Base-by-base conservation (phyloP, 768 basidiomycete genomes). In the Steccherinum ochraceum region DNA sequence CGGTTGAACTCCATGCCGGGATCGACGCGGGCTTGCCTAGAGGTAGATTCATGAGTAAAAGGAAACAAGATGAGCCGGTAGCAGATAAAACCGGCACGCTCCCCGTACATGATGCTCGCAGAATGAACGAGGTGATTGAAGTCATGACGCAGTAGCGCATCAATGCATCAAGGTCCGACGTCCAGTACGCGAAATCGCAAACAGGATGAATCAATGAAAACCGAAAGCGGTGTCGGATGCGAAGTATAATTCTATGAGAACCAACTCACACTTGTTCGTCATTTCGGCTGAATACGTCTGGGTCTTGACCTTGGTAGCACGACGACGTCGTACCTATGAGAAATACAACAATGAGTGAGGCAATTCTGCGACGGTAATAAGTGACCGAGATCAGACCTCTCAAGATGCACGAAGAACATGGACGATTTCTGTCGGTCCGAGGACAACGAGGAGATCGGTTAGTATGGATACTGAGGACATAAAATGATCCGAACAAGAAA, bases 341-440 rank as follows among this genome's bases (percentile, higher is more conserved):
- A 45, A 24, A 52, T 53, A 51, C n/a, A n/a, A n/a, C n/a, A n/a
- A n/a, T n/a, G n/a, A n/a, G n/a, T n/a, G n/a, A n/a, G n/a, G n/a
- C n/a, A n/a, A n/a, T n/a, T n/a, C n/a, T n/a, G n/a, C n/a, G n/a
- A n/a, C n/a, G n/a, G n/a, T n/a, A 11, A 24, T 30, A 39, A 25
- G 25, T 45, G 18, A 45, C 16, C 25, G 25, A 46, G 44, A 40
- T 70, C 78, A 52, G 49, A 83, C 88, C 89, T 70, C 89, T 75
- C 57, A 91, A 72, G 43, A 91, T 88, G 65, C 89, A 92, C 18
- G 86, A 89, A 2, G 89, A 90, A 61, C 89, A 92, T n/a, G 89
- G 89, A 11, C 88, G 83, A 60, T 85, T 89, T 68, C 89, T 90
- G 64, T 41, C 43, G 21, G 43, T 45, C 57, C 51, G 52, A 54